Conservation (phyloP, 2,329 filamentous ascomycete genomes). For the Fusarium sp. region DNA sequence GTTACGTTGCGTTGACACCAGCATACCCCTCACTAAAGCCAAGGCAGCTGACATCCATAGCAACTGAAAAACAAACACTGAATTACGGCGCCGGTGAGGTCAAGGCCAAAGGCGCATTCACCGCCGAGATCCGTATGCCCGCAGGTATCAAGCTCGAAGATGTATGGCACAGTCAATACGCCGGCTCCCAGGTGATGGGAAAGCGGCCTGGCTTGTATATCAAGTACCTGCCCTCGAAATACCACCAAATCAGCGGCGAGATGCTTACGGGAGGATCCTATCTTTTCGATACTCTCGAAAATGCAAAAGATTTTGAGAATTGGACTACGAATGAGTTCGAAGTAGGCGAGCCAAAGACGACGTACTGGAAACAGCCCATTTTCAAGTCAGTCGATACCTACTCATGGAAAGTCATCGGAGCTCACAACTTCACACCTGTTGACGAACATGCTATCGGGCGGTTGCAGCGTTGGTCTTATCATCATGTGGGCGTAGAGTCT, state of each 20-base stretch:
- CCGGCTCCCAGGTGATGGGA: constrained; percentile 35
- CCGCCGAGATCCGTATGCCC: constrained; percentile 33
- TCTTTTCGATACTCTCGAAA: constrained; percentile 32
- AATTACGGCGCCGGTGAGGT: constrained; percentile 29
- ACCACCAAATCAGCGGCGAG: constrained; percentile 36
- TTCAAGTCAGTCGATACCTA: constrained; percentile 33
- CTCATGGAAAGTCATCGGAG: constrained; percentile 39
- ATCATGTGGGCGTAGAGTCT: constrained; percentile 16
- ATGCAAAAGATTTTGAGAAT: constrained; percentile 28
- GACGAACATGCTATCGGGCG: constrained; percentile 29
- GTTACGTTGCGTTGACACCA: not conserved
- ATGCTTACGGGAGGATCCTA: constrained; percentile 38
- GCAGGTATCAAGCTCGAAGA: constrained; percentile 33
- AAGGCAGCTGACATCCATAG: not conserved
- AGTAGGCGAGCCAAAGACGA: constrained; percentile 40
- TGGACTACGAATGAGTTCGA: constrained; percentile 45
- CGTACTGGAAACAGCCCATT: constrained; percentile 42
- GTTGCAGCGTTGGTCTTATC: constrained; percentile 42
- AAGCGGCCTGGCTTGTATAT: constrained; percentile 40
- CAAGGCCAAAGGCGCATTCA: constrained; percentile 34
- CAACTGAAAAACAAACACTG: not conserved
- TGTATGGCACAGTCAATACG: constrained; percentile 38
- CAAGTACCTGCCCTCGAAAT: constrained; percentile 37
- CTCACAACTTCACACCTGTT: constrained; percentile 35
- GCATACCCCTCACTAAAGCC: not conserved